Evolutionary conservation across 441 rosid species (phyloP).

Genomic region (Geranium incanum): DNA sequence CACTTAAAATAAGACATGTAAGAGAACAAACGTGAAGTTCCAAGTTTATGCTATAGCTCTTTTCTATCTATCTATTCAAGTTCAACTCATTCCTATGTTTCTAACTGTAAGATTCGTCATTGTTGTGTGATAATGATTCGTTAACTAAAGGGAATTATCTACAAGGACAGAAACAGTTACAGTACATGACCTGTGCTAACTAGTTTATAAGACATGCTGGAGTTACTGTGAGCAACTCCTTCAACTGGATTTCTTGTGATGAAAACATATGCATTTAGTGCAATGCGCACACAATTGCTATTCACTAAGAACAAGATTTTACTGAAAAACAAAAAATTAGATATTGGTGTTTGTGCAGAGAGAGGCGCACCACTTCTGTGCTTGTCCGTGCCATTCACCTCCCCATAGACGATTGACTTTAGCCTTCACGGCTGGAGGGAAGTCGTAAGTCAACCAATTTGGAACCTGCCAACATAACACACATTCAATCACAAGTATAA

Average conservation of each 20-base stretch:
- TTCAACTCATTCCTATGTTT: too few species aligned
- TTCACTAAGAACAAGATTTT: not conserved
- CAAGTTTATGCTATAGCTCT: too few species aligned
- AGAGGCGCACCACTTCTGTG: constrained; percentile 69
- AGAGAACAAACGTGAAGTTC: too few species aligned
- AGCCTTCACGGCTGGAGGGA: constrained; percentile 82
- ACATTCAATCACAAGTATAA: not conserved
- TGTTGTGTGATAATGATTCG: too few species aligned
- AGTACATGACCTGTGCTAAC: not conserved
- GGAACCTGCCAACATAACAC: constrained; percentile 51
- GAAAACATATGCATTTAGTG: not conserved
- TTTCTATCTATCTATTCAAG: too few species aligned
- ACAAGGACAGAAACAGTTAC: too few species aligned
- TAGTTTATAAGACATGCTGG: not conserved
- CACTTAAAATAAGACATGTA: too few species aligned
- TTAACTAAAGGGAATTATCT: too few species aligned
- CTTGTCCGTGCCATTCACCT: constrained; percentile 99
- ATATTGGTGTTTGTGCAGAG: constrained; percentile 4
- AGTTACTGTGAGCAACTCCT: not conserved
- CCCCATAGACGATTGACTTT: constrained; percentile 96
- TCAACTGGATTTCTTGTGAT: not conserved
- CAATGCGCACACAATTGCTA: not conserved
- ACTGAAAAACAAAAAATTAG: not conserved
- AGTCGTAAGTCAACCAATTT: constrained; percentile 82
- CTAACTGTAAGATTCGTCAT: too few species aligned